Evolutionary conservation across 331 rosid species (phyloP).

Genomic region (Ulmus americana): DNA sequence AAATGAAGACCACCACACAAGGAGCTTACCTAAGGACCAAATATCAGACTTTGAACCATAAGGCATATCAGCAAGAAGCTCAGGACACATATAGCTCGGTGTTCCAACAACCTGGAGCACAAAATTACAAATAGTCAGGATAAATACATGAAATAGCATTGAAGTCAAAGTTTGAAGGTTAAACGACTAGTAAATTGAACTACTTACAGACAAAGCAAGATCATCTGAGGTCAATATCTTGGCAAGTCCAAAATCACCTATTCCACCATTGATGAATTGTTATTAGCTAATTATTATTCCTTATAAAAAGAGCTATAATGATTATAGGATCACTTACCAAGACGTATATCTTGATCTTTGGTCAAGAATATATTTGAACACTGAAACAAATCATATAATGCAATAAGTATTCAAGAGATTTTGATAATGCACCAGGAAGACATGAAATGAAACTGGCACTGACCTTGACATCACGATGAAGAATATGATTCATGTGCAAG

Average conservation of each 20-base stretch:
- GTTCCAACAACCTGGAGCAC: conserved; percentile 87
- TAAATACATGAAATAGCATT: conserved; percentile 11
- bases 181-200: conserved; percentile 12
- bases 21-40: conserved; percentile 86
- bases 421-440: conserved; percentile 11
- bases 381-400: conserved; percentile 39
- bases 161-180: conserved; percentile 11
- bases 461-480: conserved; percentile 98
- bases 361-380: conserved; percentile 98
- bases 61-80: conserved; percentile 99
- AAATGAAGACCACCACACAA: conserved; percentile 1
- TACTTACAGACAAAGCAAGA: conserved; percentile 92
- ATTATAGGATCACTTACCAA: conserved; percentile 53
- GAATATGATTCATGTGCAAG: conserved; percentile 91
- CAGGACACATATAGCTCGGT: conserved; percentile 98
- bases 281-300: conserved; percentile 29
- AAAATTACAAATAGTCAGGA: conserved; percentile 14
- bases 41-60: conserved; percentile 97
- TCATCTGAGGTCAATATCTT: conserved; percentile 94
- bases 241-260: conserved; percentile 99
- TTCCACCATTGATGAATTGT: conserved; percentile 29
- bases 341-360: conserved; percentile 86
- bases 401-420: conserved; percentile 27
- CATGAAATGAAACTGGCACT: conserved; percentile 17
- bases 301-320: conserved; percentile 6